phyloP scores from a whole-genome alignment of 352 stramenopile genomes.

The Phytophthora syringae region DNA sequence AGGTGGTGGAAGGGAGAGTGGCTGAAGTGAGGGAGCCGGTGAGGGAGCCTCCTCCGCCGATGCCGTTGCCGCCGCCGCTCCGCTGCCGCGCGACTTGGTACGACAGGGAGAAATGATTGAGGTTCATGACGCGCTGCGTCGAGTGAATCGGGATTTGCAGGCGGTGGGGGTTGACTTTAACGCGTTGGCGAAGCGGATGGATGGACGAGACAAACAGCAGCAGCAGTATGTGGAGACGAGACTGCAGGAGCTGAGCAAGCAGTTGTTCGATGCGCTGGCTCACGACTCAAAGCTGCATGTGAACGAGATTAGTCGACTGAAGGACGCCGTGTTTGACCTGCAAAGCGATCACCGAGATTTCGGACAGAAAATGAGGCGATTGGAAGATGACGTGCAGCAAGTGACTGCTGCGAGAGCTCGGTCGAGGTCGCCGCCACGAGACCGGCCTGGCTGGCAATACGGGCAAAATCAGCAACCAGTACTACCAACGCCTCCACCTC shows the following conservation, averaged over 20 bases:
- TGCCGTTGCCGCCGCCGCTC: not conserved
- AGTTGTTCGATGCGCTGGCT: conserved; percentile 51
- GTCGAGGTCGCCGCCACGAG: conserved; percentile 19
- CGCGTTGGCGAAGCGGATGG: conserved; percentile 31
- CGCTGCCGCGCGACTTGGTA: conserved; percentile 23
- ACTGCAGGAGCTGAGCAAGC: conserved; percentile 40
- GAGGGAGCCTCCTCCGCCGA: not conserved
- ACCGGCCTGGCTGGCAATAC: conserved; percentile 14
- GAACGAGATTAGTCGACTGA: conserved; percentile 53
- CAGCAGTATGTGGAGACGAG: conserved; percentile 37
- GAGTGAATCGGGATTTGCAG: conserved; percentile 34
- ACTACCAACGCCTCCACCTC: conserved; percentile 4
- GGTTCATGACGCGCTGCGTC: conserved; percentile 33
- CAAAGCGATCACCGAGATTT: conserved; percentile 43
- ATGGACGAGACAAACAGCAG: conserved; percentile 28
- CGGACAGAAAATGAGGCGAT: conserved; percentile 26
- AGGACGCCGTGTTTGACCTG: conserved; percentile 56
- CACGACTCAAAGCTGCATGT: conserved; percentile 52
- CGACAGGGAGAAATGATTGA: conserved; percentile 16
- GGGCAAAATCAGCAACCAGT: conserved; percentile 1
- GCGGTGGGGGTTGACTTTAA: conserved; percentile 41
- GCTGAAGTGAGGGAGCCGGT: not conserved
- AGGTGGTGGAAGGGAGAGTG: conserved; percentile 12
- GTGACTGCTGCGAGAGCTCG: conserved; percentile 1
- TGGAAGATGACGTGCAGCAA: conserved; percentile 41